Base-by-base conservation (phyloP, 1,139 yeast genomes). In the Candida tropicalis region DNA sequence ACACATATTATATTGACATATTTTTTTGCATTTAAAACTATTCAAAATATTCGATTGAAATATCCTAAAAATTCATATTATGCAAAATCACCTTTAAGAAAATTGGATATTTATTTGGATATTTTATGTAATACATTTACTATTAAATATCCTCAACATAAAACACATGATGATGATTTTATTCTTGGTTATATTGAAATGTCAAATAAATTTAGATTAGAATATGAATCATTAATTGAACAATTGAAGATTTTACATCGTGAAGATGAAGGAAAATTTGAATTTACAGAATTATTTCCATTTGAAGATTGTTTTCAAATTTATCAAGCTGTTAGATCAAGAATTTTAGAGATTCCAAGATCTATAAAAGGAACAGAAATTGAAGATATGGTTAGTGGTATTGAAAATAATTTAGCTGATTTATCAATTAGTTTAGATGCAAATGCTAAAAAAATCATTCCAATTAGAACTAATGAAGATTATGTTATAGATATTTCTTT, bases 331-430 rank as follows among this genome's bases (percentile, higher is more conserved):
- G 66, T 83, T 0, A 63, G 71, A 35, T 82, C 88, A 0, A 65
- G 91, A 45, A 75, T 78, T 0, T 63, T 84, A 40, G 89, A 83
- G 56, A 81, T 84, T 3, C 90, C 91, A 2, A 64, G 77, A 39
- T 46, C 16, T 11, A 15, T 28, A 13, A 15, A 26, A 43, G 34
- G 55, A 42, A 53, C 47, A 13, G 53, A 45, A 9, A 23, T 16
- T 9, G 43, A 44, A 9, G 22, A 35, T n/a, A 33, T 38, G 6
- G 32, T 20, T 6, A 24, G 25, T 15, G 36, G 29, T 10, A 22
- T 42, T 18, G 36, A 37, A 13, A 27, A 35, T 9, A 39, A 39
- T 32, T 35, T 39, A 13, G 38, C 37, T 5, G 46, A 40, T 15
- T 25, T 45, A 20, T 29, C 45, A 11, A 15, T 44, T 15, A 29